These are phyloP conservation scores for Candida sp. DNA, from an alignment of 1,139 yeast species.

Conservation along the genomic window DNA sequence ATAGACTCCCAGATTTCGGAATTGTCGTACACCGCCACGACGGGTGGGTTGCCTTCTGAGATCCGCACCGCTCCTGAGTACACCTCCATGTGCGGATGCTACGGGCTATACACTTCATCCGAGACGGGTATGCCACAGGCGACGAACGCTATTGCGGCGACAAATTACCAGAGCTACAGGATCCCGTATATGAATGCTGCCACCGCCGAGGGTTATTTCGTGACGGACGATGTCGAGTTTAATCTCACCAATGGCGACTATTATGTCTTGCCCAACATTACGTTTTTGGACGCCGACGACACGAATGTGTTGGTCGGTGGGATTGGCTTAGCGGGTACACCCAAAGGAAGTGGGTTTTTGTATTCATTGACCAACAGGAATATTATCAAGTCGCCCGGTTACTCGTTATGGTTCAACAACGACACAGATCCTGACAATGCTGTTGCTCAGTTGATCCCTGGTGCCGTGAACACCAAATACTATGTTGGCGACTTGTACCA, in stretches of 20 bases:
- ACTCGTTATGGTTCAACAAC: slow-evolving; percentile 55
- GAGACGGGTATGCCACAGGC: slow-evolving; percentile 12
- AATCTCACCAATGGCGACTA: slow-evolving; percentile 16
- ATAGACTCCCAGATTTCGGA: slow-evolving; percentile 18
- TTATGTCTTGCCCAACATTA: slow-evolving; percentile 23
- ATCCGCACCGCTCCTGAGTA: slow-evolving; percentile 24
- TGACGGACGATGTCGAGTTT: slow-evolving; percentile 27
- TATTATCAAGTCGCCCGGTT: slow-evolving; percentile 50
- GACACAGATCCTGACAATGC: slow-evolving; percentile 16
- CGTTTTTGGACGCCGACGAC: slow-evolving; percentile 30
- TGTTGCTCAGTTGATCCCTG: slow-evolving; percentile 55
- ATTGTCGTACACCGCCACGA: slow-evolving; percentile 9
- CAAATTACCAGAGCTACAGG: slow-evolving; percentile 19
- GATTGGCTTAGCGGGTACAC: slow-evolving; percentile 55
- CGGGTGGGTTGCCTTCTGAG: slow-evolving; percentile 17
- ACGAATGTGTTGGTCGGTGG: slow-evolving; percentile 34
- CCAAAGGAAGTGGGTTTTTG: slow-evolving; percentile 46
- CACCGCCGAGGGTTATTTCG: slow-evolving; percentile 29
- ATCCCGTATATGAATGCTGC: slow-evolving; percentile 34
- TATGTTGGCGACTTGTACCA: slow-evolving; percentile 49
- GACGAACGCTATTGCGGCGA: slow-evolving; percentile 14
- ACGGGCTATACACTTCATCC: slow-evolving; percentile 26
- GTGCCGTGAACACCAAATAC: slow-evolving; percentile 56
- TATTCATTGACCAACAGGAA: slow-evolving; percentile 32
- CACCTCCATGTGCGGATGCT: slow-evolving; percentile 30